phyloP scores from a whole-genome alignment of 495 filamentous ascomycete species.

The Penicillium psychrofluorescens region DNA sequence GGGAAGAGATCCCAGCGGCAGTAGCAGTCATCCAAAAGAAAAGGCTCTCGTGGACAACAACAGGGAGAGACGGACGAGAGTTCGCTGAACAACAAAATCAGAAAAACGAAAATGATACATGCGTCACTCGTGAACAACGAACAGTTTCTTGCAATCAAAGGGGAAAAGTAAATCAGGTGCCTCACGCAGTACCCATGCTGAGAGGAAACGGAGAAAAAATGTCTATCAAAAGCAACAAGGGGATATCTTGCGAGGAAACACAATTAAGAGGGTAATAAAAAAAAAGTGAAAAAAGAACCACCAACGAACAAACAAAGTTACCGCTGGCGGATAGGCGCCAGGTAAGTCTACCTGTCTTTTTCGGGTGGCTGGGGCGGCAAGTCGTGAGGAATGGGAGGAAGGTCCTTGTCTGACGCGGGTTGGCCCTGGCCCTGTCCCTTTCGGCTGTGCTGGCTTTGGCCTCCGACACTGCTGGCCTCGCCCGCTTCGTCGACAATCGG shows the following conservation, averaged over 20 bases:
- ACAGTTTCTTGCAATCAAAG: conserved; percentile 10
- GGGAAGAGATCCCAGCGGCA: no score
- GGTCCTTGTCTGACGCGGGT: conserved; percentile 39
- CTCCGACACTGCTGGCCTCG: conserved; percentile 67
- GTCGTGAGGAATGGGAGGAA: conserved; percentile 43
- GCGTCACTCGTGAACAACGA: conserved; percentile 35
- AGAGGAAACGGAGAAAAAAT: conserved; percentile 1
- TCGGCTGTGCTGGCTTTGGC: conserved; percentile 35
- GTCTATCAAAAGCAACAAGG: conserved; percentile 22
- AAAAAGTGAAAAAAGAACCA: conserved; percentile 4
- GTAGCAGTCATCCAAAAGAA: no score
- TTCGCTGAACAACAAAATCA: neutral
- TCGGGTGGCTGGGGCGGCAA: conserved; percentile 7
- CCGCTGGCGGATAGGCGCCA: no score
- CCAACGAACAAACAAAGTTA: neutral
- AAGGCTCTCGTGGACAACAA: no score
- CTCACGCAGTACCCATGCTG: conserved; percentile 12
- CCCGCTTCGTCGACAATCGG: conserved; percentile 89
- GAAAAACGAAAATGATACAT: conserved; percentile 15
- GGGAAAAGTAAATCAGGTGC: conserved; percentile 10
- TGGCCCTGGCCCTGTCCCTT: conserved; percentile 14
- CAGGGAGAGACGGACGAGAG: neutral
- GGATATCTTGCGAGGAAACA: conserved; percentile 18
- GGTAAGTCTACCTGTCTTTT: conserved; percentile 21
- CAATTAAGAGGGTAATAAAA: conserved; percentile 9